phyloP scores from a whole-genome alignment of 2,329 filamentous ascomycete genomes.

The Lecanosticta acicola region DNA sequence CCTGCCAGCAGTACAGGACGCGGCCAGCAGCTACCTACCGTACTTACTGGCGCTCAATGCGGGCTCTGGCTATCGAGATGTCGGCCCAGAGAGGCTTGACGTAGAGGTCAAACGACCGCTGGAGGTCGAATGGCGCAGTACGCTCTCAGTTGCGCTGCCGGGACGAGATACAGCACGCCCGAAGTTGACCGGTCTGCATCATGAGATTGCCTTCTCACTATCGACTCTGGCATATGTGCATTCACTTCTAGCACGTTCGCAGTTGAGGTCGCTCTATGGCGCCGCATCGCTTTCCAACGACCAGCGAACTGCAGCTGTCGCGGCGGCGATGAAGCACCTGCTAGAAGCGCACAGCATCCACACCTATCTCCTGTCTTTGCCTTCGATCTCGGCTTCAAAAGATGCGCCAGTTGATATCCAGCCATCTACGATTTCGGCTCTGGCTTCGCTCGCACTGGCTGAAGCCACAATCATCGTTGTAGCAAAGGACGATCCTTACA shows the following conservation, averaged over 20 bases:
- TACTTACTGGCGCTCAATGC: constrained; percentile 74
- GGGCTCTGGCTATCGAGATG: constrained; percentile 49
- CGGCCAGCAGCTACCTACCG: constrained; percentile 72
- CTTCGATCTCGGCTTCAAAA: constrained; percentile 46
- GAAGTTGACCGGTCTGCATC: constrained; percentile 67
- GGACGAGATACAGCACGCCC: constrained; percentile 59
- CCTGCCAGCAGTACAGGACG: constrained; percentile 63
- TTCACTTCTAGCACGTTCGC: constrained; percentile 64
- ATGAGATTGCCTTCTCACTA: constrained; percentile 75
- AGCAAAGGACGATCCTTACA: constrained; percentile 90
- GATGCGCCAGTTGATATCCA: constrained; percentile 39
- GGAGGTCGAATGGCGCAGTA: constrained; percentile 74
- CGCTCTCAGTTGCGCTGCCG: constrained; percentile 60
- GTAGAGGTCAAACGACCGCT: constrained; percentile 63
- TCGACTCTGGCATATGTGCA: constrained; percentile 71
- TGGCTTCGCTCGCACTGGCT: constrained; percentile 63
- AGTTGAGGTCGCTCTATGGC: constrained; percentile 68
- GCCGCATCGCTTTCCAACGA: too few relatives aligned
- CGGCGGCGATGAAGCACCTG: constrained; percentile 69
- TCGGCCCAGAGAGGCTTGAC: constrained; percentile 58
- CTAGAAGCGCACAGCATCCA: constrained; percentile 75
- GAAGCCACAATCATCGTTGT: constrained; percentile 88
- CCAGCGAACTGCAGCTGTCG: constrained; percentile 64
- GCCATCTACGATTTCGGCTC: constrained; percentile 39
- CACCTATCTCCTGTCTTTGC: constrained; percentile 53